Conservation (phyloP, 1,139 yeast genomes). For the Kodamaea anthophila region DNA sequence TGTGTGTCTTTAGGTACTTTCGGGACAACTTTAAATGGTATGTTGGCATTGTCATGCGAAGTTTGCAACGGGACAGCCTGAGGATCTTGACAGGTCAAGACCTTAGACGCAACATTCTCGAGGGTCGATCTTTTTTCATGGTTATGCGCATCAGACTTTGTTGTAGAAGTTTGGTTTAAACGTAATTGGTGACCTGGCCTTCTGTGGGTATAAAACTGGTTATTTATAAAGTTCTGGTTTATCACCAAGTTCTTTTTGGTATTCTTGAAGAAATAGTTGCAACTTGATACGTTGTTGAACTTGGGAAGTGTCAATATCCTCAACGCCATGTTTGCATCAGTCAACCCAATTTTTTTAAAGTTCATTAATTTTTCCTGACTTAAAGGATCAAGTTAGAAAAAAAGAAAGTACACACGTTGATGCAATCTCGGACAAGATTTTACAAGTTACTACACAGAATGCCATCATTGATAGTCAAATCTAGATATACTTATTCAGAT, state of each 20-base stretch:
- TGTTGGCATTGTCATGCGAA: conserved; percentile 15
- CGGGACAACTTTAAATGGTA: conserved; percentile 57
- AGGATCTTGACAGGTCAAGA: conserved; percentile 35
- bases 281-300: conserved; percentile 25
- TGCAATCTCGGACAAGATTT: no score
- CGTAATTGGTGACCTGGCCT: conserved; percentile 4
- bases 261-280: conserved; percentile 38
- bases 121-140: conserved; percentile 5
- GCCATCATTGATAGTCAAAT: no score
- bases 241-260: conserved; percentile 25
- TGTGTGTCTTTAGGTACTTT: conserved; percentile 11
- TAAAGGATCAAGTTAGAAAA: no score
- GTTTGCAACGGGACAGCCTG: conserved; percentile 24
- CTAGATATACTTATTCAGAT: no score
- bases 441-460: no score
- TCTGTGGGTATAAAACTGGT: conserved; percentile 19
- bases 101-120: conserved; percentile 29
- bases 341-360: conserved; percentile 2
- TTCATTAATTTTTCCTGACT: conserved; percentile 2
- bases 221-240: conserved; percentile 32
- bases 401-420: no score
- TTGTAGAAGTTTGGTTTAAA: conserved; percentile 3
- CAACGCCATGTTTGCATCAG: conserved; percentile 14
- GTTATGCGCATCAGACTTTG: neutral
- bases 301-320: conserved; percentile 21